A percentile compares a stretch with the other conserved stretches of the same genome.
These are phyloP conservation scores for Phanerochaete sordida DNA, from an alignment of 768 basidiomycete genomes.

Conservation along the genomic window DNA sequence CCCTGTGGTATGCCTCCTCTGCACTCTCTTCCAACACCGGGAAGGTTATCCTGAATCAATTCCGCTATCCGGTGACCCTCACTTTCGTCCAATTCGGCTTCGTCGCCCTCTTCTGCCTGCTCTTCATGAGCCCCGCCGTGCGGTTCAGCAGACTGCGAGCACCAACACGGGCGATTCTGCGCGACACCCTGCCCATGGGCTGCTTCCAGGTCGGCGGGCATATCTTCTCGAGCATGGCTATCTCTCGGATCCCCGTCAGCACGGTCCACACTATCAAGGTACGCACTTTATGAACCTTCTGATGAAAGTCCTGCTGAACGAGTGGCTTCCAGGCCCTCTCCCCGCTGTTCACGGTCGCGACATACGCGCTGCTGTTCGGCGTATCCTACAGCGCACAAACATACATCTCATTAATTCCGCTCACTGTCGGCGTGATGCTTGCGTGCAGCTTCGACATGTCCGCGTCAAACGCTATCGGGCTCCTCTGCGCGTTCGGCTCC, in stretches of 20 bases:
- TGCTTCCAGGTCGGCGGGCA: conserved; percentile 97
- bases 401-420: conserved; percentile 89
- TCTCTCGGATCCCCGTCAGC: conserved; percentile 92
- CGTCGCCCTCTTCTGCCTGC: conserved; percentile 79
- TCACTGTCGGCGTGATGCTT: conserved; percentile 96
- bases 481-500: conserved; percentile 96
- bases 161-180: conserved; percentile 72
- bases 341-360: conserved; percentile 94
- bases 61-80: conserved; percentile 92
- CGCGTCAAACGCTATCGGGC: conserved; percentile 77
- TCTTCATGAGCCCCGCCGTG: conserved; percentile 75
- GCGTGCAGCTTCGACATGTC: conserved; percentile 93
- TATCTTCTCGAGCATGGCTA: conserved; percentile 97
- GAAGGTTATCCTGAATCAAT: conserved; percentile 89
- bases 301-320: neutral
- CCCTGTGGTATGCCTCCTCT: conserved; percentile 90
- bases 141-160: conserved; percentile 63
- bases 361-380: conserved; percentile 89
- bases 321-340: conserved; percentile 74
- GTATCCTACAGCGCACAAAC: conserved; percentile 92
- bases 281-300: conserved; percentile 17
- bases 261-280: conserved; percentile 99
- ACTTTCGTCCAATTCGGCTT: conserved; percentile 98
- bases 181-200: conserved; percentile 90
- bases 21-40: conserved; percentile 96